Conservation (phyloP, 2,329 filamentous ascomycete species). For the Phialophora verrucosa region DNA sequence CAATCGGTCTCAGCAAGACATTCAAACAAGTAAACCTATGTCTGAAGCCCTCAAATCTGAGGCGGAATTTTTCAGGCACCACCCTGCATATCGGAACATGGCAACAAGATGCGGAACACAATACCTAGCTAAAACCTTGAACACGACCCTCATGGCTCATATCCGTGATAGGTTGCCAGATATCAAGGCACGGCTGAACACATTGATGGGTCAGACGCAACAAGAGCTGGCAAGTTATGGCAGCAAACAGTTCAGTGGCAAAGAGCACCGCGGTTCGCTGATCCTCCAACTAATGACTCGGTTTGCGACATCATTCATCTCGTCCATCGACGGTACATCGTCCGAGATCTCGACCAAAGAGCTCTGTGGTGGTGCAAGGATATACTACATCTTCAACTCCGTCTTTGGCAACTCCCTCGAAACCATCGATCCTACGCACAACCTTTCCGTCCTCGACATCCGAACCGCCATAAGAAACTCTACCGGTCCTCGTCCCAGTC, state of each 20-base stretch:
- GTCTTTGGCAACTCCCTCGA: conserved; percentile 97
- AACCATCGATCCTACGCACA: conserved; percentile 93
- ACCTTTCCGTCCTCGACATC: conserved; percentile 92
- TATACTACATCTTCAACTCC: conserved; percentile 99
- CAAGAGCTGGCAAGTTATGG: conserved; percentile 98
- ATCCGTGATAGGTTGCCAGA: conserved; percentile 95
- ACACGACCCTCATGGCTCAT: conserved; percentile 92
- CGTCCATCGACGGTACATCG: conserved; percentile 97
- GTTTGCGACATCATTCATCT: conserved; percentile 96
- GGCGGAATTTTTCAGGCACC: conserved; percentile 93
- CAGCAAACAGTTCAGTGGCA: conserved; percentile 95
- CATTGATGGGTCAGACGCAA: conserved; percentile 98
- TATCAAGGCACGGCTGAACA: conserved; percentile 97
- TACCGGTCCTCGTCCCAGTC: conserved; percentile 89
- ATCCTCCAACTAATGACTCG: conserved; percentile 98
- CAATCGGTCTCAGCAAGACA: conserved; percentile 97
- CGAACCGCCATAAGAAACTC: conserved; percentile 97
- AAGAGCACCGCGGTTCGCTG: conserved; percentile 92
- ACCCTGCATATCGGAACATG: conserved; percentile 97
- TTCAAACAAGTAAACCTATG: conserved; percentile 93
- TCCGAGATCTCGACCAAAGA: conserved; percentile 99
- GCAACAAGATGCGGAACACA: conserved; percentile 90
- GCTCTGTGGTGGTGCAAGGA: conserved; percentile 88
- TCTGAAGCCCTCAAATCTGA: conserved; percentile 88
- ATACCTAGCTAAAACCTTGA: conserved; percentile 91